Conservation (phyloP, 2,329 filamentous ascomycete genomes). For the Fusarium xyrophilum region DNA sequence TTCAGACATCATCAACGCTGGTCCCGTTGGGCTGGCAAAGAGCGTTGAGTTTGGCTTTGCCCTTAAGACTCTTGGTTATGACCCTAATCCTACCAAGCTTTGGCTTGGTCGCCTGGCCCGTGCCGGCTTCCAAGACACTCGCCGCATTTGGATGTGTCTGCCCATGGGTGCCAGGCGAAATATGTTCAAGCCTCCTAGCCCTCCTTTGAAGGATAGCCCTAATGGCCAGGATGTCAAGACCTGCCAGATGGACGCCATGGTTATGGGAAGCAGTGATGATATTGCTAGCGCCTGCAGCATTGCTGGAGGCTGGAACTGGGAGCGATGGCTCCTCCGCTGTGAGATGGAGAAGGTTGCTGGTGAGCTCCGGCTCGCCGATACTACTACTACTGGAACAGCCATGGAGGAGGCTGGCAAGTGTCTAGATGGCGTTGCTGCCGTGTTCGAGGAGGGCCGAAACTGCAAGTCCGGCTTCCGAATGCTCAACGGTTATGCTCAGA, state of each 20-base stretch:
- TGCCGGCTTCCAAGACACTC: conserved; percentile 79
- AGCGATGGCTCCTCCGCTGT: conserved; percentile 91
- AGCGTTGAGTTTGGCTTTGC: conserved; percentile 92
- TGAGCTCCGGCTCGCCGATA: conserved; percentile 64
- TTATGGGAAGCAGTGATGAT: conserved; percentile 71
- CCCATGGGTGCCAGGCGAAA: conserved; percentile 71
- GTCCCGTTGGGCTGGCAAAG: conserved; percentile 78
- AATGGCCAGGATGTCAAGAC: conserved; percentile 53
- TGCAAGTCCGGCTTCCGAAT: conserved; percentile 67
- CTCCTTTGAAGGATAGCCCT: conserved; percentile 46
- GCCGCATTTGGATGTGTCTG: conserved; percentile 86
- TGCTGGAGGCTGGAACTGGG: conserved; percentile 89
- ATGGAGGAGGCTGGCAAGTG: conserved; percentile 65
- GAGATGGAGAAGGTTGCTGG: conserved; percentile 81
- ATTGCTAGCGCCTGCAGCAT: conserved; percentile 80
- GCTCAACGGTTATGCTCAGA: conserved; percentile 69
- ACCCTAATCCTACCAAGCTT: conserved; percentile 79
- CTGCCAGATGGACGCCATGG: conserved; percentile 67
- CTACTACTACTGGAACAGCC: conserved; percentile 57
- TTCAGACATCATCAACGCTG: conserved; percentile 86
- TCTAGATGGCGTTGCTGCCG: conserved; percentile 65
- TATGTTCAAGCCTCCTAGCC: conserved; percentile 43
- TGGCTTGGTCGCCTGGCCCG: conserved; percentile 78
- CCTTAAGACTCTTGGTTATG: conserved; percentile 88
- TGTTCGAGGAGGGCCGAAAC: conserved; percentile 68